These are phyloP conservation scores for Monotropa hypopitys DNA, from an alignment of 179 eudicot species.

Conservation along the genomic window DNA sequence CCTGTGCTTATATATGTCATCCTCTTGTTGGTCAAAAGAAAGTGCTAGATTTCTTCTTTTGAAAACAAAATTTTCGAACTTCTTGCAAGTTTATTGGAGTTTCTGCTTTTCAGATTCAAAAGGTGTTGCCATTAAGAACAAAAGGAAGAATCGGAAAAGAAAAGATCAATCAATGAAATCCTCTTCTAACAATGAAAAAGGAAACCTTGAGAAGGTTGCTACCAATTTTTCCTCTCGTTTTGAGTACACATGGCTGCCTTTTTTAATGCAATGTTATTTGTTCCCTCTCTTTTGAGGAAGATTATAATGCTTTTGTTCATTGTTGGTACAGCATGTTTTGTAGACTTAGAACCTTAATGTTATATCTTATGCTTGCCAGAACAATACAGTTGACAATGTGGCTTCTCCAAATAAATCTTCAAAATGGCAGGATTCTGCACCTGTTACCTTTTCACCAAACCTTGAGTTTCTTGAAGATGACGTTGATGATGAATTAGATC, in stretches of 20 bases:
- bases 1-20: background rate
- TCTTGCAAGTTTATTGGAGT: constrained; percentile 6
- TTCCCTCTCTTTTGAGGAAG: background rate
- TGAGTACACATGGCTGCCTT: background rate
- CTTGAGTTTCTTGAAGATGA: constrained; percentile 34
- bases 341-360: constrained; percentile 15
- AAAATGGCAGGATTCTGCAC: constrained; percentile 24
- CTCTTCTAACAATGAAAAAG: constrained; percentile 31
- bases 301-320: background rate
- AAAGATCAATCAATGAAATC: constrained; percentile 34
- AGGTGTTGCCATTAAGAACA: constrained; percentile 35
- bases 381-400: constrained; percentile 15
- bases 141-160: constrained; percentile 63
- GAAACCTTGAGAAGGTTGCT: constrained; percentile 32
- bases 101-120: constrained; percentile 31
- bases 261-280: background rate
- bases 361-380: constrained; percentile 18
- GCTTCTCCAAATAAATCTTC: constrained; percentile 20
- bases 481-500: constrained; percentile 42
- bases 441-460: constrained; percentile 27
- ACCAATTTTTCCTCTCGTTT: background rate
- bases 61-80: background rate
- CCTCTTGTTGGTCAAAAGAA: background rate
- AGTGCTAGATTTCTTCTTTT: background rate
- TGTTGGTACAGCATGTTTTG: constrained; percentile 1